Percentiles rank a stretch among this genome's conserved stretches.
These are phyloP conservation scores for Amniculicola lignicola DNA, from an alignment of 495 filamentous ascomycete genomes.

Conservation along the genomic window DNA sequence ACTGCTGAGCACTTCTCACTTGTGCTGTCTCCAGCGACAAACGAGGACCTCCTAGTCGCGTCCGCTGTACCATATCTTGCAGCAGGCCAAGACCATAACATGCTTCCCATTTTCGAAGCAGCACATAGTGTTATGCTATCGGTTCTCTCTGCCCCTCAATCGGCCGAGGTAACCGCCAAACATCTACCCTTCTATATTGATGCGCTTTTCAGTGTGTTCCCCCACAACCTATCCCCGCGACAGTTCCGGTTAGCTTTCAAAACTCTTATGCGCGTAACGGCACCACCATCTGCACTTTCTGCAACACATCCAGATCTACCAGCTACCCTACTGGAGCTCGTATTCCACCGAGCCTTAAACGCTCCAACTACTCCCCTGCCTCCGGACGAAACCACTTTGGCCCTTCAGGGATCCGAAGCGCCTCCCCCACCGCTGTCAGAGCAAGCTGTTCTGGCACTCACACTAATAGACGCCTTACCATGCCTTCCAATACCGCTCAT, in stretches of 20 bases:
- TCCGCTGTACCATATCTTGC: constrained; percentile 76
- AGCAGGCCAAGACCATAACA: constrained; percentile 56
- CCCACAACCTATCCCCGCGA: constrained; percentile 72
- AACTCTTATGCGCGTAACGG: constrained; percentile 80
- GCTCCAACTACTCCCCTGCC: constrained; percentile 54
- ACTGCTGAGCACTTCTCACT: constrained; percentile 81
- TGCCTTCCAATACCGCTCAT: constrained; percentile 66
- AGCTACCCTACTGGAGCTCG: constrained; percentile 75
- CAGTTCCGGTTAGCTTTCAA: constrained; percentile 95
- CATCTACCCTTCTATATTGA: constrained; percentile 86
- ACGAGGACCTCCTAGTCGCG: constrained; percentile 70
- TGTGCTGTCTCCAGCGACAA: constrained; percentile 58
- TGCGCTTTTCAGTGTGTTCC: constrained; percentile 81
- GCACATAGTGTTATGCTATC: constrained; percentile 85
- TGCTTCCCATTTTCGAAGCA: constrained; percentile 76
- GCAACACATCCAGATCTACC: constrained; percentile 69
- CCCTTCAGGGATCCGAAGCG: constrained; percentile 31
- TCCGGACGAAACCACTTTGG: constrained; percentile 35
- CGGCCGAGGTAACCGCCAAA: constrained; percentile 64
- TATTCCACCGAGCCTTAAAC: constrained; percentile 62
- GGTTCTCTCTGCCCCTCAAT: constrained; percentile 74
- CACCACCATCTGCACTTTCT: constrained; percentile 72
- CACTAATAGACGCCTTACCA: constrained; percentile 79
- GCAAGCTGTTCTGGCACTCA: constrained; percentile 73
- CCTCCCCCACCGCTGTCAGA: constrained; percentile 59